Evolutionary conservation across 2,329 filamentous ascomycete species (phyloP), one percentile per base, ranked within the genome.

Genomic region (Exophiala alcalophila): DNA sequence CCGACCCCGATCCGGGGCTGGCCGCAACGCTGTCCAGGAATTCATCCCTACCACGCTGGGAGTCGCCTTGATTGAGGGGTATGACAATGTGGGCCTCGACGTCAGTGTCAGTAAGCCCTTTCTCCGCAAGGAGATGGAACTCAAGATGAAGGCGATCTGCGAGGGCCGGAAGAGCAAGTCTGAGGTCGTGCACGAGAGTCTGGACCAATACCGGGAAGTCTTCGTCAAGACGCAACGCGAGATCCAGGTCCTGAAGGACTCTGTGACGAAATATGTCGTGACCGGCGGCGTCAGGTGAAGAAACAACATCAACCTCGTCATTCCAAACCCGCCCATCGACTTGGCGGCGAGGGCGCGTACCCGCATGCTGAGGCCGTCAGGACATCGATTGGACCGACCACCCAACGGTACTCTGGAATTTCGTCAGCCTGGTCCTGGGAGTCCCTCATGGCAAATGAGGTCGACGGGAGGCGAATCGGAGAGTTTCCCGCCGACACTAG

Each of bases 81-180:
- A 97, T 59, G 90, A 98, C 64, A 83, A 85, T 54, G 91, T 98
- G 76, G 87, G 89, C 43, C 84, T 94, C 51, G 90, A 95, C 57
- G 89, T 85, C 29, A 96, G 89, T 59, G 76, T 98, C 36, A 87
- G 89, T 62, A 97, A 97, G 65, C 92, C 92, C 0, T 97, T 97
- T 61, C 71, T 98, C 47, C 83, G 92, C 43, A 97, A 97, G 66
- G 89, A 98, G 72, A 96, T 96, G 88, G 92, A 98, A 66, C 69
- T 88, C 49, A 87, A 89, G 63, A 96, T 98, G 91, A 92, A 90
- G 62, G 87, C 86, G 44, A 96, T 98, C 44, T 97, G 92, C 66
- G 89, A 91, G 47, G 92, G 92, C 18, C 81, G 78, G 37, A 84
- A 81, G 52, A 86, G 83, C 23, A 83, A 80, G 58, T 75, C 78